Base-by-base conservation (phyloP, 2,329 filamentous ascomycete genomes). In the Aschersonia sp. region DNA sequence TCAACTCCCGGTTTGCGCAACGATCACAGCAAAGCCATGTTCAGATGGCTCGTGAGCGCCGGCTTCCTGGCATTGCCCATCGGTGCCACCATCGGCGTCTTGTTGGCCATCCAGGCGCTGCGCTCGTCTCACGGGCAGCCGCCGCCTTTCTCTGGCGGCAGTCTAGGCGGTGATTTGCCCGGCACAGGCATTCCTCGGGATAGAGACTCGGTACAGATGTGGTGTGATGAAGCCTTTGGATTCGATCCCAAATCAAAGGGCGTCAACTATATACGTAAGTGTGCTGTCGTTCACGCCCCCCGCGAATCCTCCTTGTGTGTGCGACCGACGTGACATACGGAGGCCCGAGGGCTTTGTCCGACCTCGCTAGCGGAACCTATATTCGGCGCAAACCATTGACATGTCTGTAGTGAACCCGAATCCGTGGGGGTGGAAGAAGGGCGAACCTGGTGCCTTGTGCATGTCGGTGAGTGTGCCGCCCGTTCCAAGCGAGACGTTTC, bases 371-470 rank as follows among this genome's bases (percentile, higher is more conserved):
- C 35, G 7, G 7, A 38, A 9, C 35, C 35, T 12, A 12, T 20
- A 20, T 20, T 20, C 35, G 35, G 35, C 35, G 12, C 4, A 38
- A 38, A 12, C 9, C 43, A n/a, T 30, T 10, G 43, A 44, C 43
- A 53, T 32, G 43, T 31, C 44, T 6, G 12, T 49, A 76, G 73
- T 75, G 48, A 76, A 77, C 54, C 73, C 74, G 44, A 77, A 77
- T 53, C 73, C 75, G 59, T 77, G 73, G 73, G 71, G 70, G 53
- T 66, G 70, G 56, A 53, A 61, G 29, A 54, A 59, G 9, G 61
- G 61, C 7, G 57, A 61, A 12, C 54, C 58, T 2, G 71, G 71
- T 40, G 57, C 53, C 20, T 56, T 77, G 30, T 77, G 74, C 57
- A 65, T 77, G 66, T 72, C 74, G 61, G 73, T 76, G 62, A 59